Conservation (phyloP, 163 green algal genomes). For the Chloroidium sp. region DNA sequence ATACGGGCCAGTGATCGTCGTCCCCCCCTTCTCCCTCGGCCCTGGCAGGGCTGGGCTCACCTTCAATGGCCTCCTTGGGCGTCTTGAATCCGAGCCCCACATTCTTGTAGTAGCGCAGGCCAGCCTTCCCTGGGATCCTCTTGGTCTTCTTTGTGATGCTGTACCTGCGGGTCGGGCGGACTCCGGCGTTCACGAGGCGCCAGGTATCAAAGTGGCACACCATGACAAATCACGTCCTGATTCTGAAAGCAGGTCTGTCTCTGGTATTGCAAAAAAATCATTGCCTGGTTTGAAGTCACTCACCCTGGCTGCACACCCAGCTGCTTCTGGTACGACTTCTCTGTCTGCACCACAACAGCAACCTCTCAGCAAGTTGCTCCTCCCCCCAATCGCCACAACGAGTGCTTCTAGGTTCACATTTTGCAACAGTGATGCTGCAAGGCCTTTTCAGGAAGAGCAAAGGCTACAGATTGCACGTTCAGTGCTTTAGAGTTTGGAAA, state of each 20-base stretch:
- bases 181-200: conserved; percentile 68
- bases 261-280: background rate
- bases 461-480: too few species aligned
- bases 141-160: conserved; percentile 50
- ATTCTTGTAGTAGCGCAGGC: conserved; percentile 89
- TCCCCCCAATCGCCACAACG: too few species aligned
- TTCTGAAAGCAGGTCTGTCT: too few species aligned
- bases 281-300: conserved; percentile 5
- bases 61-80: conserved; percentile 94
- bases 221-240: background rate
- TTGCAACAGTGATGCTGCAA: too few species aligned
- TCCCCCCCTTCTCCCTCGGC: too few species aligned
- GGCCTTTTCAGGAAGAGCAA: too few species aligned
- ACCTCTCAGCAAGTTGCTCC: background rate
- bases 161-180: conserved; percentile 11
- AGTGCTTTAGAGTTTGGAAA: too few species aligned
- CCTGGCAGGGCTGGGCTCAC: conserved; percentile 30
- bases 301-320: conserved; percentile 76
- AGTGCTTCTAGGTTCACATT: too few species aligned
- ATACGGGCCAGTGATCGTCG: too few species aligned
- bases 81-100: conserved; percentile 98
- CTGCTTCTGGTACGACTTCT: conserved; percentile 95
- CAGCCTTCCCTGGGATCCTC: conserved; percentile 76
- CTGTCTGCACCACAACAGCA: conserved; percentile 55
- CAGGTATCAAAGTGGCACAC: conserved; percentile 3